phyloP scores from a whole-genome alignment of 768 basidiomycete genomes.

The Boletus vermiculosoides region DNA sequence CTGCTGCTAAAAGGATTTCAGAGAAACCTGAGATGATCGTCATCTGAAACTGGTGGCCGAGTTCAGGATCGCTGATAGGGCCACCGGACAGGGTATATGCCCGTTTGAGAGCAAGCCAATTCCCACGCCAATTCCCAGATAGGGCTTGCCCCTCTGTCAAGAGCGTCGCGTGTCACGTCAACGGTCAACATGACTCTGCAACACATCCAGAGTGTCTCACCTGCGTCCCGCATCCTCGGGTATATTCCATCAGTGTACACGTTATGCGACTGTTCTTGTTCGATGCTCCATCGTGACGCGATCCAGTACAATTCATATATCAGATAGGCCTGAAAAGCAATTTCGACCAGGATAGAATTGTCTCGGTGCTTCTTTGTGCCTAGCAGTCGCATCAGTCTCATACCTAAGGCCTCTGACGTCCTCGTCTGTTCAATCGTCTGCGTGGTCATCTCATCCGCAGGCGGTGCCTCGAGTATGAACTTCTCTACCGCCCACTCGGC shows the following conservation, averaged over 20 bases:
- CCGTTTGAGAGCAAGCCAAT: conserved; percentile 4
- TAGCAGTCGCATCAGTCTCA: conserved; percentile 18
- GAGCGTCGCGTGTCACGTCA: not conserved
- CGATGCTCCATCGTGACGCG: conserved; percentile 23
- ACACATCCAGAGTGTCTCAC: conserved; percentile 22
- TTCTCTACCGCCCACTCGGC: conserved; percentile 44
- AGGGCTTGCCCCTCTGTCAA: conserved; percentile 42
- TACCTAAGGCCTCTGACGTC: conserved; percentile 11
- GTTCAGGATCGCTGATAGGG: conserved; percentile 15
- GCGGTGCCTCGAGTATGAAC: conserved; percentile 25
- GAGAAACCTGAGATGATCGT: conserved; percentile 20
- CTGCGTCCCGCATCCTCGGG: conserved; percentile 32
- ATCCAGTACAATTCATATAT: conserved; percentile 21
- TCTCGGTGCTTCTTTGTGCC: conserved; percentile 8
- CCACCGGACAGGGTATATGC: too few species aligned
- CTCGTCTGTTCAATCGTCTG: conserved; percentile 10
- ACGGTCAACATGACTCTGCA: not conserved
- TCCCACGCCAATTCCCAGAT: conserved; percentile 30
- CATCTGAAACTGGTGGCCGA: conserved; percentile 7
- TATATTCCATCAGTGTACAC: conserved; percentile 28
- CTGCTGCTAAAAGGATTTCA: conserved; percentile 29
- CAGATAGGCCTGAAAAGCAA: conserved; percentile 31
- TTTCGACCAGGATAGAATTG: conserved; percentile 32
- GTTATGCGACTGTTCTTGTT: conserved; percentile 14
- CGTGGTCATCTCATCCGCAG: not conserved